Conservation (phyloP, 768 basidiomycete species). For the Hortiboletus campestris region DNA sequence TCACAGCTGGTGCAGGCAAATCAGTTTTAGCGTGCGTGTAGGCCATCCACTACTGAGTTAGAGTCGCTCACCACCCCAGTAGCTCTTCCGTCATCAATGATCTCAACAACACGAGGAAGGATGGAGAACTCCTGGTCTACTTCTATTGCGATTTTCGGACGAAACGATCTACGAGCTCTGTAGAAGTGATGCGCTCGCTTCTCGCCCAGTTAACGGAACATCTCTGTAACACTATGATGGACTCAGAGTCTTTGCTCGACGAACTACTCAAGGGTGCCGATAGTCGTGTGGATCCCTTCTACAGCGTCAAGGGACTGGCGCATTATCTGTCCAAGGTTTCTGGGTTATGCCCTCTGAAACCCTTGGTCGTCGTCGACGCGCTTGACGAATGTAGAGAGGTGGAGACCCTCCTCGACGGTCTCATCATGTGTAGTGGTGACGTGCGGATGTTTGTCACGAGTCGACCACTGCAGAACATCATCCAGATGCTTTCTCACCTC, state of each 20-base stretch:
- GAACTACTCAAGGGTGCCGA: slow-evolving; percentile 4
- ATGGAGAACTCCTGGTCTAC: not conserved
- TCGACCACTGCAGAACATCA: slow-evolving; percentile 8
- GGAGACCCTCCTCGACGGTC: slow-evolving; percentile 9
- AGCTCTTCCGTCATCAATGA: not conserved
- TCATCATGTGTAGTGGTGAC: not conserved
- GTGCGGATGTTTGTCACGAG: slow-evolving; percentile 7
- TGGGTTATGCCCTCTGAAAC: not conserved
- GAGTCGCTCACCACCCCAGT: not conserved
- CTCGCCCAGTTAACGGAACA: slow-evolving; percentile 12
- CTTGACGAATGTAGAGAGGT: slow-evolving; percentile 21
- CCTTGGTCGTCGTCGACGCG: slow-evolving; percentile 18
- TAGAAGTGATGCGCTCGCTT: slow-evolving; percentile 19
- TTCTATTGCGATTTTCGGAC: slow-evolving; percentile 27
- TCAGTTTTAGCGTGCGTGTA: not conserved
- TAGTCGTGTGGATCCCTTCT: not conserved
- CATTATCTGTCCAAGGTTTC: not conserved
- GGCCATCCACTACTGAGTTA: too few species aligned
- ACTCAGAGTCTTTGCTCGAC: not conserved
- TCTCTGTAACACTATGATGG: not conserved
- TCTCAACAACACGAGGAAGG: not conserved
- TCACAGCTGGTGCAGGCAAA: not conserved
- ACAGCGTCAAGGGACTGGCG: slow-evolving; percentile 2
- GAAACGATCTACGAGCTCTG: slow-evolving; percentile 1
- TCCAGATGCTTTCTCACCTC: not conserved